Percentiles rank a stretch among this genome's conserved stretches.
These are phyloP conservation scores for Zanthoxylum bungeanum DNA, from an alignment of 345 rosid species.

Conservation along the genomic window DNA sequence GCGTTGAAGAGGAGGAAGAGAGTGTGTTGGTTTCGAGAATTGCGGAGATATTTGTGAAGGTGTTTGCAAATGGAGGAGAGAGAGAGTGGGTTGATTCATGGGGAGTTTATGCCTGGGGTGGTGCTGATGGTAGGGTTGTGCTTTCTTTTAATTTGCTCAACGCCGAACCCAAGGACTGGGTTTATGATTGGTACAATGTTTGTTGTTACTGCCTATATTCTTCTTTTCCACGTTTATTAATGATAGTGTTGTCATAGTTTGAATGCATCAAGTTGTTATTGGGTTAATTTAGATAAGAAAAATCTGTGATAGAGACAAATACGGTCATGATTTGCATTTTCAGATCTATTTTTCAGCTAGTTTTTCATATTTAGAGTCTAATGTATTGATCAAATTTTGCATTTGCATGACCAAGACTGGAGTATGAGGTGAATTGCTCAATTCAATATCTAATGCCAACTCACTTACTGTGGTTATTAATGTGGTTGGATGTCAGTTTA, in stretches of 20 bases:
- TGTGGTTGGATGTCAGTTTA: not conserved
- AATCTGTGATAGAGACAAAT: not conserved
- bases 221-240: not conserved
- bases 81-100: slow-evolving; percentile 65
- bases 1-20: slow-evolving; percentile 36
- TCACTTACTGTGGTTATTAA: not conserved
- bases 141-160: slow-evolving; percentile 88
- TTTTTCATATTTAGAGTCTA: not conserved
- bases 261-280: not conserved
- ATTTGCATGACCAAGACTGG: not conserved
- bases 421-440: not conserved
- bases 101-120: slow-evolving; percentile 95
- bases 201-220: not conserved
- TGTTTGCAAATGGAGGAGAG: slow-evolving; percentile 85
- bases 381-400: not conserved
- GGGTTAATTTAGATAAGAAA: not conserved
- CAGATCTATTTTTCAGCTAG: not conserved
- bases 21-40: slow-evolving; percentile 35
- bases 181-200: slow-evolving; percentile 69
- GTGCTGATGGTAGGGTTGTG: slow-evolving; percentile 84
- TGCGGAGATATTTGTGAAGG: slow-evolving; percentile 65
- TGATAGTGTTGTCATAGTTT: not conserved
- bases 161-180: slow-evolving; percentile 79
- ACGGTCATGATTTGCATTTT: not conserved
- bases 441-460: not conserved